A percentile compares a stretch with the other conserved stretches of the same genome.
Evolutionary conservation across 2,329 filamentous ascomycete genomes (phyloP).

Genomic region (Calonectria montana): DNA sequence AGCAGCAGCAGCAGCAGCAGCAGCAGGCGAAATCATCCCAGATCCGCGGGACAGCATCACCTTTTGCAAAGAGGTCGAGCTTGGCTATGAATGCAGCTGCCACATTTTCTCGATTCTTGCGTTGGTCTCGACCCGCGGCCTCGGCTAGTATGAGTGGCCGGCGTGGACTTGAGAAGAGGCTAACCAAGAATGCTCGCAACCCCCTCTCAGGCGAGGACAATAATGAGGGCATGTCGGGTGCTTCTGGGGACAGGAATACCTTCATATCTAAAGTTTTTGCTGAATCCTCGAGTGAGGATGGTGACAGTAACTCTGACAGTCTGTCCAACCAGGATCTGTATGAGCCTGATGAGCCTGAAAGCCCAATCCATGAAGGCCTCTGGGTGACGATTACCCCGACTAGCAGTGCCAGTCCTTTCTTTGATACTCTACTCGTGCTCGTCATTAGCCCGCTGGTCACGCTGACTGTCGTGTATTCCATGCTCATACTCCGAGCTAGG

Average conservation of each 20-base stretch:
- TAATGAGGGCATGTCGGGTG: constrained; percentile 3
- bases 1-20: no score
- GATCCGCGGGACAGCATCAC: constrained; percentile 23
- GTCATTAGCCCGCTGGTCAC: constrained; percentile 95
- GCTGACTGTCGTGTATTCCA: constrained; percentile 89
- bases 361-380: constrained; percentile 72
- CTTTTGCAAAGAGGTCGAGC: constrained; percentile 27
- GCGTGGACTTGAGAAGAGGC: constrained; percentile 6
- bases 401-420: constrained; percentile 90
- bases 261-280: constrained; percentile 34
- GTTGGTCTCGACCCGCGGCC: constrained; percentile 1
- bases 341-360: constrained; percentile 33
- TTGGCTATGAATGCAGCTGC: constrained; percentile 4
- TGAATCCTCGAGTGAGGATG: constrained; percentile 40
- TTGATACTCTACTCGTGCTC: constrained; percentile 96
- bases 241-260: constrained; percentile 26
- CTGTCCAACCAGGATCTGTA: constrained; percentile 35
- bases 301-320: constrained; percentile 32
- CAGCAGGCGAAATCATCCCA: constrained; percentile 5
- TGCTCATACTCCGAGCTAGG: constrained; percentile 87
- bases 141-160: background rate
- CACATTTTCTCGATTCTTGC: constrained; percentile 20
- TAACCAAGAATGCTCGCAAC: constrained; percentile 29
- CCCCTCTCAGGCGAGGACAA: constrained; percentile 26
- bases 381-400: constrained; percentile 98